Base-by-base conservation (phyloP, 805 yeast species). In the Candida endomychidarum region DNA sequence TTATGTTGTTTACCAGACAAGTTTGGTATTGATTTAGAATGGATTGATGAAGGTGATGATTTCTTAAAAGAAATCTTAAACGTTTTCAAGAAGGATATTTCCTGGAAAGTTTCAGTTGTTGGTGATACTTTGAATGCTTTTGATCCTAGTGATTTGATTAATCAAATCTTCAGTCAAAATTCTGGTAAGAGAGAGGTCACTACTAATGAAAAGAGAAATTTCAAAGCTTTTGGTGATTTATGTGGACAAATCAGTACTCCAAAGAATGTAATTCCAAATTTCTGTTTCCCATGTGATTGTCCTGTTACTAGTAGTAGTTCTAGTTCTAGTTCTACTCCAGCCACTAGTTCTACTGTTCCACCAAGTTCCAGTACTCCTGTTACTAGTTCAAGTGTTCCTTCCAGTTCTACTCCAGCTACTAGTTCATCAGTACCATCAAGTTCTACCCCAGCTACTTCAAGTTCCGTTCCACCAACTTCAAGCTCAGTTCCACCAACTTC, bases 1-100 rank as follows among this genome's bases (percentile, higher is more conserved):
- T 45, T 47, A 39, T 52, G 52, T 49, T 57, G 61, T 49, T 52
- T 58, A 37, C 63, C 61, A 23, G 38, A 44, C 21, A 47, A 43
- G 24, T 56, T 58, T 42, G 42, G 45, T 12, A 51, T 58, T 36
- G 27, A 42, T n/a, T 42, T 42, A 33, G 45, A 42, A 7, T 46
- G 46, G 49, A 15, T 28, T 15, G 15, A 27, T 5, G 34, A 45
- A 20, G 24, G 25, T 5, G 37, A 34, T 27, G 44, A 40, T 17
- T 16, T 34, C 14, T 15, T 34, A 4, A 31, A 17, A 8, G 41
- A 31, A 19, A 27, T 41, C 18, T 19, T 34, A 10, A 26, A 29
- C 6, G 22, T 41, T 4, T 45, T 45, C 34, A 35, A 41, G 24
- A 3, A 31, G 8, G 31, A 45, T 15, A 21, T 34, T 15, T 16